Evolutionary conservation across 352 stramenopile species (phyloP), one percentile per base, ranked within the genome.

Genomic region (Phytophthora aleatoria): DNA sequence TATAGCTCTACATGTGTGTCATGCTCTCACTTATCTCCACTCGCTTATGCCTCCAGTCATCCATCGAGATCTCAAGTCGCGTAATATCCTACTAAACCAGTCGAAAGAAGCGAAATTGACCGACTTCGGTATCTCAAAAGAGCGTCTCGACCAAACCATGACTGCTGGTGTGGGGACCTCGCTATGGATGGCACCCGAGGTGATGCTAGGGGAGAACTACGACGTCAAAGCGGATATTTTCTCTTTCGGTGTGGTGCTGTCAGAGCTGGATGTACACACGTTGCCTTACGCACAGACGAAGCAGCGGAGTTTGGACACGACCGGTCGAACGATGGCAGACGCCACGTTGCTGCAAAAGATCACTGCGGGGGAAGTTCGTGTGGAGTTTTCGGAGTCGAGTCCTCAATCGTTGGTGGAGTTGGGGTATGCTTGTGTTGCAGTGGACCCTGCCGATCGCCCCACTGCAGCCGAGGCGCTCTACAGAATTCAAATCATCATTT

Each of bases 91-190:
- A 11, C 49, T 88, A 20, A 66, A 55, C 47, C 57, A 53, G 2
- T 61, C 69, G 3, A 57, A 79, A 55, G 60, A 87, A 30, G 79
- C 77, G 27, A 89, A 89, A 42, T 51, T 91, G 39, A 86, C 74
- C 24, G 80, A 91, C 57, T 91, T 91, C 71, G 77, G 79, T 10
- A 74, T 85, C 11, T 86, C 71, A 0, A 67, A 76, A 9, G 73
- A 87, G 44, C 68, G 67, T 20, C 42, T 78, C 30, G 73, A 79
- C 12, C 75, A 79, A 31, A 67, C 60, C 0, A 67, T 61, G 60
- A 67, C 60, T n/a, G 60, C 60, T n/a, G 60, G 51, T 39, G 60
- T 61, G 10, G 60, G 60, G 2, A 67, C 60, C 11, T 61, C 60
- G 16, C 35, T 61, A 7, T 67, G 60, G 60, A 61, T 67, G 51